phyloP scores from a whole-genome alignment of 352 stramenopile genomes.

The Phytophthora constricta region DNA sequence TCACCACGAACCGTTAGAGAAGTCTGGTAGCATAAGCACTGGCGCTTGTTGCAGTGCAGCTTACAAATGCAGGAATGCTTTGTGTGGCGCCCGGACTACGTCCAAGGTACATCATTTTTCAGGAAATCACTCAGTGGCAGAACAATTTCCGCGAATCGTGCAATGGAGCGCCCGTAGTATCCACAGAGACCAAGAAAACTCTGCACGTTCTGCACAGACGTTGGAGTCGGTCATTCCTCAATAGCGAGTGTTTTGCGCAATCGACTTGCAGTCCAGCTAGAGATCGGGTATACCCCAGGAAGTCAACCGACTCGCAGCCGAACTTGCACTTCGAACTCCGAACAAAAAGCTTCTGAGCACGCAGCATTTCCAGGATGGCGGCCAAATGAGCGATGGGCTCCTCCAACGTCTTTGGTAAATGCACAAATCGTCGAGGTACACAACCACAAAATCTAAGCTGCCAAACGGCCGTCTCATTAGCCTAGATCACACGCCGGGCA shows the following conservation, averaged over 20 bases:
- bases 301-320: conserved; percentile 20
- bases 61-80: conserved; percentile 31
- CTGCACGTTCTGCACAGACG: conserved; percentile 18
- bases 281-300: conserved; percentile 36
- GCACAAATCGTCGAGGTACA: conserved; percentile 49
- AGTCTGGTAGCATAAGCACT: conserved; percentile 36
- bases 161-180: conserved; percentile 44
- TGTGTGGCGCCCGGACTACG: conserved; percentile 15
- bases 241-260: conserved; percentile 31
- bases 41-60: conserved; percentile 28
- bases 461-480: conserved; percentile 42
- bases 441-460: conserved; percentile 40
- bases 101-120: conserved; percentile 24
- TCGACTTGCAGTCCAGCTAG: conserved; percentile 26
- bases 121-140: no score
- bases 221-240: conserved; percentile 11
- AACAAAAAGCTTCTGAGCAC: conserved; percentile 24
- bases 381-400: conserved; percentile 30
- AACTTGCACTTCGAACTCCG: conserved; percentile 36
- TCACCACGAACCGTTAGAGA: conserved; percentile 35
- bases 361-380: conserved; percentile 28
- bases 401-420: conserved; percentile 23
- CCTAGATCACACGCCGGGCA: conserved; percentile 45
- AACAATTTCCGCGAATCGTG: no score
- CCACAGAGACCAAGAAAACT: conserved; percentile 35